These are phyloP conservation scores for Vishniacozyma victoriae DNA, from an alignment of 768 basidiomycete genomes.

Conservation along the genomic window DNA sequence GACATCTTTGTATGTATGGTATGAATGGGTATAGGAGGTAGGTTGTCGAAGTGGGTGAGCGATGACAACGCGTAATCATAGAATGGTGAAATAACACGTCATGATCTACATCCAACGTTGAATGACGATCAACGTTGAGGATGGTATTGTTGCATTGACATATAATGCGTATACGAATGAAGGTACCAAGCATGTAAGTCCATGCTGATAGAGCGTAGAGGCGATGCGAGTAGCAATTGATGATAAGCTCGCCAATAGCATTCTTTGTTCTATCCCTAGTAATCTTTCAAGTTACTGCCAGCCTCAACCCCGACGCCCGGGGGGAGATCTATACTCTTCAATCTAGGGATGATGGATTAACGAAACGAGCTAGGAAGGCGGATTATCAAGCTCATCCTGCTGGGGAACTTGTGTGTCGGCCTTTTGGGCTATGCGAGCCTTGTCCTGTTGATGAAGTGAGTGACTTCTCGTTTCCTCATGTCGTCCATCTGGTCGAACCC, in stretches of 20 bases:
- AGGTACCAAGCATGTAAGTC: no score
- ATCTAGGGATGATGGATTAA: background rate
- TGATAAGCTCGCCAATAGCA: background rate
- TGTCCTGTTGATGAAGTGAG: slow-evolving; percentile 51
- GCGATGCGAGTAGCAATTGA: no score
- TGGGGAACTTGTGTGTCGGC: slow-evolving; percentile 45
- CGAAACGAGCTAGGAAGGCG: slow-evolving; percentile 4
- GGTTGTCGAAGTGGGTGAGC: no score
- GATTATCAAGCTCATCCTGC: slow-evolving; percentile 30
- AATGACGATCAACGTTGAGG: no score
- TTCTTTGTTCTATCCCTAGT: background rate
- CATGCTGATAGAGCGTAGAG: no score
- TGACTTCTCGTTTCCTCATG: background rate
- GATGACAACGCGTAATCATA: no score
- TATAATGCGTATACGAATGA: no score
- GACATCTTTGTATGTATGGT: background rate
- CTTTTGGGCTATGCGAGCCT: slow-evolving; percentile 51
- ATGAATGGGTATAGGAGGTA: no score
- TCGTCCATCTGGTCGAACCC: no score
- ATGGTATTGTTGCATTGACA: no score
- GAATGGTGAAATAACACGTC: no score
- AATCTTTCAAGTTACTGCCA: background rate
- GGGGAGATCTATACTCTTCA: background rate
- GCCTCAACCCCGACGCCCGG: background rate
- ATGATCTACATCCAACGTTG: no score